Evolutionary conservation across 2,329 filamentous ascomycete genomes (phyloP), one percentile per base, ranked within the genome.

Genomic region (Massarina eburnea): DNA sequence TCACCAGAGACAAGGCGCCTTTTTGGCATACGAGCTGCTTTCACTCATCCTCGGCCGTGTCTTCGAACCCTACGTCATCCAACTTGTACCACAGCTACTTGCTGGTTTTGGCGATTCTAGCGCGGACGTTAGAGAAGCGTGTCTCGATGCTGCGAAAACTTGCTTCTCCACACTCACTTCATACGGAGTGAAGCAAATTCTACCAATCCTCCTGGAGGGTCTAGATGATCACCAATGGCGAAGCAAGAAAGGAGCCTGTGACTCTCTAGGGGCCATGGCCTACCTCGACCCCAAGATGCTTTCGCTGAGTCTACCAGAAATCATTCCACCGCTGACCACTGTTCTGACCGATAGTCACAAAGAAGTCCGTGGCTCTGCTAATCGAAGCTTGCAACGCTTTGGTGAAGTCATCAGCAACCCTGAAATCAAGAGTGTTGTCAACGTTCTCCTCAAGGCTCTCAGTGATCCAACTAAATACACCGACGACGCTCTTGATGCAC

Each of bases 331-430:
- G 14, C 79, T 99, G 46, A 97, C 95, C 1, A 85, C 87, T 36
- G 94, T 97, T 3, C 76, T 99, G 47, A 99, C 96, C 58, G 94
- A 99, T 75, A 96, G 89, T 62, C 94, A 99, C 75, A 99, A 99
- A 71, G 94, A 99, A 73, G 94, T 99, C 24, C 84, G 94, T 49
- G 78, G 84, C 35, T 91, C 90, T 18, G 94, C 94, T 7, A 99
- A 99, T 72, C 86, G 92, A 72, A 96, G 91, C 74, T 79, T 99
- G 74, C 95, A 99, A 75, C 87, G 94, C 45, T 99, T 99, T 67
- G 94, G 95, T 55, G 95, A 99, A 70, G 95, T 99, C 57, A 99
- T 99, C 70, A 95, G 81, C 71, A 99, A 99, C 69, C 94, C 94
- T 3, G 94, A 99, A 72, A 89, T 99, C 65, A 96, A 96, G 80